Conservation (phyloP, 1,284 basidiomycete genomes). For the Ceratobasidium sp. region DNA sequence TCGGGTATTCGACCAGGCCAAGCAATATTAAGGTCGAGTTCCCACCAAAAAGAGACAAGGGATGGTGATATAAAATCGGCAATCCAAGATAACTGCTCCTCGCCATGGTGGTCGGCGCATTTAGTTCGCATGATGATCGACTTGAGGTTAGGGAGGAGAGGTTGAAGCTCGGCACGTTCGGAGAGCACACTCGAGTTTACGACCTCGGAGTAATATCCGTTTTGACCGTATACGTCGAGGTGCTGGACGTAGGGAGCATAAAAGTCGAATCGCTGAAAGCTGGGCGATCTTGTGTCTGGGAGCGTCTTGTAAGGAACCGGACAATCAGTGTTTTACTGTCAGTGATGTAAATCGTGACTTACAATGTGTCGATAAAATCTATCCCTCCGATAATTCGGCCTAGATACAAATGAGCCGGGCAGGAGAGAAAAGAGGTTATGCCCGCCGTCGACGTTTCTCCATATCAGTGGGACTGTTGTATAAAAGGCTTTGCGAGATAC, state of each 20-base stretch:
- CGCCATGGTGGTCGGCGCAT: not conserved
- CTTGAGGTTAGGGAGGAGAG: not conserved
- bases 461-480: not conserved
- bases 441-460: not conserved
- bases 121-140: slow-evolving; percentile 4
- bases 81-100: not conserved
- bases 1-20: not conserved
- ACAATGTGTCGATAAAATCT: not conserved
- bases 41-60: not conserved
- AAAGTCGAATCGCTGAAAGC: not conserved
- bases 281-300: not conserved
- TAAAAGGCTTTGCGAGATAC: not conserved
- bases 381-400: not conserved
- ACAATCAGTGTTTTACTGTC: not conserved
- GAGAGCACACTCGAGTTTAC: not conserved
- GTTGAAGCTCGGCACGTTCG: not conserved
- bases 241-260: slow-evolving; percentile 1
- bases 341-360: not conserved
- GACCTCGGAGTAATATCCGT: not conserved
- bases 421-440: slow-evolving; percentile 11
- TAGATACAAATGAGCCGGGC: not conserved
- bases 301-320: not conserved
- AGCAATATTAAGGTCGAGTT: not conserved
- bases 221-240: slow-evolving; percentile 3
- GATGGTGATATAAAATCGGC: slow-evolving; percentile 10